These are phyloP conservation scores for Eruca vesicaria DNA, from an alignment of 441 rosid genomes.

Conservation along the genomic window DNA sequence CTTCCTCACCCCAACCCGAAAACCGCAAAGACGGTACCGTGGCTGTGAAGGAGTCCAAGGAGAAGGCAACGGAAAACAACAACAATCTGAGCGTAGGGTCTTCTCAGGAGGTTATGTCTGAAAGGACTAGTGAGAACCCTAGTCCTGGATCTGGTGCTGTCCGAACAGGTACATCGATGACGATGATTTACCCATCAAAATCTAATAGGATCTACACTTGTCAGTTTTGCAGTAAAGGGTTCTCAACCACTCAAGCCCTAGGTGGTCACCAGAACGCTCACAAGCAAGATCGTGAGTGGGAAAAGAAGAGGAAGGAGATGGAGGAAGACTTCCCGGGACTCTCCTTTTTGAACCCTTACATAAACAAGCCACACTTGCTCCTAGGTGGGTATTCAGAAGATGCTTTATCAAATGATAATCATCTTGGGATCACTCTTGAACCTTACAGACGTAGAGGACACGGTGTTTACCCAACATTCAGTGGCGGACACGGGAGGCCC, in stretches of 20 bases:
- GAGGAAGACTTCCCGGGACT: conserved; percentile 3
- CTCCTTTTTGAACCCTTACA: conserved; percentile 6
- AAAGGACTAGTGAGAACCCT: conserved; percentile 2
- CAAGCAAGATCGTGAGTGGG: conserved; percentile 54
- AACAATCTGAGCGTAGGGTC: neutral
- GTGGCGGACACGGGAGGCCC: neutral
- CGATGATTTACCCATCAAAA: neutral
- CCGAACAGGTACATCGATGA: conserved; percentile 1
- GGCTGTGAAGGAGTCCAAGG: neutral
- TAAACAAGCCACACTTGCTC: conserved; percentile 28
- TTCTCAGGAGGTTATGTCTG: conserved; percentile 12
- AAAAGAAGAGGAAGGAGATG: conserved; percentile 42
- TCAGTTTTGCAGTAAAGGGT: conserved; percentile 52
- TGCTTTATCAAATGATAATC: conserved; percentile 23
- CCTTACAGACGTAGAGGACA: neutral
- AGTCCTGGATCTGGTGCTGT: conserved; percentile 4
- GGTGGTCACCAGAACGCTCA: conserved; percentile 87
- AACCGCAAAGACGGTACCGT: neutral
- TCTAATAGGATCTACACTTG: conserved; percentile 40
- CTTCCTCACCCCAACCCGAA: too few species aligned
- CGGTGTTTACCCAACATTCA: neutral
- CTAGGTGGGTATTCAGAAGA: neutral
- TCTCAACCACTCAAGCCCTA: conserved; percentile 73
- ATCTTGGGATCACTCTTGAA: conserved; percentile 30
- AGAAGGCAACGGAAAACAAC: neutral